Base-by-base conservation (phyloP, 345 rosid genomes). In the Erysimum cheiranthoides region DNA sequence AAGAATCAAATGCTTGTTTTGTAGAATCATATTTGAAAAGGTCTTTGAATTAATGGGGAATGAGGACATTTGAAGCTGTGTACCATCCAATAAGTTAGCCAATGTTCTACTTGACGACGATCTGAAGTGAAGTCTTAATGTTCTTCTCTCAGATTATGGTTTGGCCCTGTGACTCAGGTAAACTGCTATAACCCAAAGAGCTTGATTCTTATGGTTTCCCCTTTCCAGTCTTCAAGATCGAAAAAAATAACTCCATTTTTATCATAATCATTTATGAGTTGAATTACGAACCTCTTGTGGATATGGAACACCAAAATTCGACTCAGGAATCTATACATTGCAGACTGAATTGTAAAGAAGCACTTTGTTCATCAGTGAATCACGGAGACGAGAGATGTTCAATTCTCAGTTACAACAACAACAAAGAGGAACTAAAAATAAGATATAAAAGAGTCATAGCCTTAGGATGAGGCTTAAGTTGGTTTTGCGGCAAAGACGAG, bases 161-260 rank as follows among this genome's bases (percentile, higher is more conserved):
- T 53, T 53, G 9, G 21, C 3, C 50, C 17, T 28, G 60, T 28
- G 36, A 13, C n/a, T 54, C 60, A 54, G 60, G 60, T 54, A 7
- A 6, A 12, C 6, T 11, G 7, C 35, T 27, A 27, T 11, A 27
- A 21, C 34, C 8, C 59, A 53, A 12, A 27, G 35, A 53, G n/a
- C 32, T 51, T 51, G 56, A 27, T 53, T 53, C 60, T 54, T 54
- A 30, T 54, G 35, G 60, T 54, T 54, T 54, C 36, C 30, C 36
- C 36, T 5, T 12, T 54, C 30, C 38, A 54, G 36, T 54, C 61
- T 32, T 57, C 61, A 57, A 8, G 40, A 32, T 57, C 25, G 40
- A 57, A 32, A 8, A n/a, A n/a, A n/a, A n/a, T n/a, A n/a, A n/a
- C n/a, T n/a, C n/a, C n/a, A n/a, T n/a, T n/a, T n/a, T n/a, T n/a